These are phyloP conservation scores for Yamadazyma blattariae DNA, from an alignment of 1,139 yeast genomes.

Conservation along the genomic window DNA sequence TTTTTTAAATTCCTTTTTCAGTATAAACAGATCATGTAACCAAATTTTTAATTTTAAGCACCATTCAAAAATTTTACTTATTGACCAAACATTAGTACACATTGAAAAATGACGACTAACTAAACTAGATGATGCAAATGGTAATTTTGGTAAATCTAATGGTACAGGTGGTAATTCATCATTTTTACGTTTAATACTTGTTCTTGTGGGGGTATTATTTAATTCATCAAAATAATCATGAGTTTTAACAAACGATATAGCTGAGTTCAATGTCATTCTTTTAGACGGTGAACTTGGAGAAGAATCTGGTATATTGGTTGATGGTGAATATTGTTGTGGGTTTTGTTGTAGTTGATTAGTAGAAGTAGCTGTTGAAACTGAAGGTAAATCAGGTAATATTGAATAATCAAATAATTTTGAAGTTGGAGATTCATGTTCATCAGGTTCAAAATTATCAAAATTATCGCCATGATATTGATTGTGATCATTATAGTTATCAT, in stretches of 20 bases:
- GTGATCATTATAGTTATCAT: neutral
- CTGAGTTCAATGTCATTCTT: conserved; percentile 18
- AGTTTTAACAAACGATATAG: conserved; percentile 19
- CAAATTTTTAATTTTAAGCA: conserved; percentile 48
- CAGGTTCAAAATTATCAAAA: conserved; percentile 5
- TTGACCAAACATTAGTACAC: conserved; percentile 40
- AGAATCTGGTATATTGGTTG: too few species aligned
- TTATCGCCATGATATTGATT: neutral
- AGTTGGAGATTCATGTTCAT: conserved; percentile 22
- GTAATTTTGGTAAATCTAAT: conserved; percentile 53
- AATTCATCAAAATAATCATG: conserved; percentile 9
- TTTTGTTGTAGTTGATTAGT: too few species aligned
- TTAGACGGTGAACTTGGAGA: conserved; percentile 15
- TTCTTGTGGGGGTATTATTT: conserved; percentile 4
- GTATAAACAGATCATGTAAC: conserved; percentile 51
- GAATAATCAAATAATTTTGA: conserved; percentile 37
- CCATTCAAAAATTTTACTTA: conserved; percentile 44
- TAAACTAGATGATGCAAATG: conserved; percentile 51
- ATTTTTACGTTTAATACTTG: conserved; percentile 16
- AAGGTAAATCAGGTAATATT: conserved; percentile 39
- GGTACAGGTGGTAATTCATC: conserved; percentile 50
- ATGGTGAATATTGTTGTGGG: neutral
- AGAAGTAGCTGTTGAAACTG: conserved; percentile 7
- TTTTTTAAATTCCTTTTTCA: conserved; percentile 48
- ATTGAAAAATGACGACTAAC: conserved; percentile 44